A percentile compares a stretch with the other conserved stretches of the same genome.
Conservation (phyloP, 2,329 filamentous ascomycete species). For the Purpureocillium takamizusanense region DNA sequence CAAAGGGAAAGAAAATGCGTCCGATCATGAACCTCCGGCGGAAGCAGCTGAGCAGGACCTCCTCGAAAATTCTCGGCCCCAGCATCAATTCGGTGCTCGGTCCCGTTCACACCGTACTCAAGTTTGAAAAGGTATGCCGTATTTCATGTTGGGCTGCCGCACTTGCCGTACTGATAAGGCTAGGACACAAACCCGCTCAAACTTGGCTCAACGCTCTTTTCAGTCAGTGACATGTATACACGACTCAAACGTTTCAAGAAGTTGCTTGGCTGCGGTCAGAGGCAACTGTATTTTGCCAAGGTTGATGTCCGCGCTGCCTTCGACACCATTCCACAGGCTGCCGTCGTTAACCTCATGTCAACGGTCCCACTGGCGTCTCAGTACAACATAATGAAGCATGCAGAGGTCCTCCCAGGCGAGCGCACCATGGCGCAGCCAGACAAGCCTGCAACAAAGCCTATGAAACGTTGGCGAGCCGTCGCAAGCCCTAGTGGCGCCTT, state of each 20-base stretch:
- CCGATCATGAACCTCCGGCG: constrained; percentile 82
- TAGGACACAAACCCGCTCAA: constrained; percentile 39
- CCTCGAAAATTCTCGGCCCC: constrained; percentile 51
- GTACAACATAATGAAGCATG: constrained; percentile 68
- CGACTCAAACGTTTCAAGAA: constrained; percentile 63
- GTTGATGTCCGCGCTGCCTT: constrained; percentile 88
- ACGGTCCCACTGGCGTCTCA: constrained; percentile 44
- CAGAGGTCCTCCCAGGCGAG: constrained; percentile 53
- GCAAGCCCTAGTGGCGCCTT: constrained; percentile 35
- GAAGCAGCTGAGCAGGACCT: constrained; percentile 43
- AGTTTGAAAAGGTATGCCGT: constrained; percentile 59
- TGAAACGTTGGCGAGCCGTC: constrained; percentile 42
- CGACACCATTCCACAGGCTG: constrained; percentile 83
- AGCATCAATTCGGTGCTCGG: constrained; percentile 45
- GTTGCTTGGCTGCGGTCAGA: constrained; percentile 26
- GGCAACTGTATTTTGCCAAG: constrained; percentile 74
- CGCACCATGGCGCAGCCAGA: constrained; percentile 11
- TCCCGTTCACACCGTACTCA: constrained; percentile 69
- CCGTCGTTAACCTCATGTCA: constrained; percentile 57
- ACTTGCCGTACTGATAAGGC: background rate
- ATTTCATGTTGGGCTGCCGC: background rate
- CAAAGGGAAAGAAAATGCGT: constrained; percentile 67
- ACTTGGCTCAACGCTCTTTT: constrained; percentile 75
- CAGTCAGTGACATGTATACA: constrained; percentile 69
- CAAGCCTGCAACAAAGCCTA: constrained; percentile 23